Percentiles rank a stretch among this genome's conserved stretches.
Conservation (phyloP, 2,329 filamentous ascomycete species). For the Colletotrichum sp. region DNA sequence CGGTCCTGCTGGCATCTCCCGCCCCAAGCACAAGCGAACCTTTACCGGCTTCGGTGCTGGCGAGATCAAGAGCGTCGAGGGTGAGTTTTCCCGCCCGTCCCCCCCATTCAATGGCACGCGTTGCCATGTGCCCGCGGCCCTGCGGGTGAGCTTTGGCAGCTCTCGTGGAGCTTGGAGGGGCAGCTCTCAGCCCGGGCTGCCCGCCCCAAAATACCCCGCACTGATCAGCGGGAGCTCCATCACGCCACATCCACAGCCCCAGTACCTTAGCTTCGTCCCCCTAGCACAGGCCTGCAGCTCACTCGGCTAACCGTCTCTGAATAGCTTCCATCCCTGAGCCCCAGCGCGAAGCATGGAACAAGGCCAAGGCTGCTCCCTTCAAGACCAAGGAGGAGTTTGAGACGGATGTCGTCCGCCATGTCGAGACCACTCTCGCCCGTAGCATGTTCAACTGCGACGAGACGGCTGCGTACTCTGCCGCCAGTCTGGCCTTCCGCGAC, state of each 20-base stretch:
- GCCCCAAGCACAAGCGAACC: slow-evolving; percentile 97
- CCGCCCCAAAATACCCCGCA: slow-evolving; percentile 27
- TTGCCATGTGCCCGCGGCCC: background rate
- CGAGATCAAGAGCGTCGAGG: slow-evolving; percentile 94
- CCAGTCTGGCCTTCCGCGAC: slow-evolving; percentile 90
- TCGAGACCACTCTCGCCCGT: slow-evolving; percentile 94
- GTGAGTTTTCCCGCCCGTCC: slow-evolving; percentile 47
- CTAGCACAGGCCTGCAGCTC: background rate
- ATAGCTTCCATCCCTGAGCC: slow-evolving; percentile 83
- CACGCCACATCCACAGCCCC: slow-evolving; percentile 9
- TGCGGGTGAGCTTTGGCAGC: slow-evolving; percentile 11
- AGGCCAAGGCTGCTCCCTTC: slow-evolving; percentile 71
- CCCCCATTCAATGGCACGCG: background rate
- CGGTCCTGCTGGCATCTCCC: slow-evolving; percentile 80
- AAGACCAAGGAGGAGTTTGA: slow-evolving; percentile 83
- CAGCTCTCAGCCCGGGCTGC: slow-evolving; percentile 21
- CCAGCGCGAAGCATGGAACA: slow-evolving; percentile 81
- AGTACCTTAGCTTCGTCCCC: slow-evolving; percentile 9
- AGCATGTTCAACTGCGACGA: slow-evolving; percentile 99
- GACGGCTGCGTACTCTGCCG: slow-evolving; percentile 87
- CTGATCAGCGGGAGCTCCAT: slow-evolving; percentile 27
- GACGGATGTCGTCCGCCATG: slow-evolving; percentile 87
- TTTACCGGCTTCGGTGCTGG: slow-evolving; percentile 88
- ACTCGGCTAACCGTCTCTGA: slow-evolving; percentile 1
- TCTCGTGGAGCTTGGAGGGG: slow-evolving; percentile 17